These are phyloP conservation scores for Mesembryanthemum crystallinum DNA, from an alignment of 148 eudicot genomes.

Conservation along the genomic window DNA sequence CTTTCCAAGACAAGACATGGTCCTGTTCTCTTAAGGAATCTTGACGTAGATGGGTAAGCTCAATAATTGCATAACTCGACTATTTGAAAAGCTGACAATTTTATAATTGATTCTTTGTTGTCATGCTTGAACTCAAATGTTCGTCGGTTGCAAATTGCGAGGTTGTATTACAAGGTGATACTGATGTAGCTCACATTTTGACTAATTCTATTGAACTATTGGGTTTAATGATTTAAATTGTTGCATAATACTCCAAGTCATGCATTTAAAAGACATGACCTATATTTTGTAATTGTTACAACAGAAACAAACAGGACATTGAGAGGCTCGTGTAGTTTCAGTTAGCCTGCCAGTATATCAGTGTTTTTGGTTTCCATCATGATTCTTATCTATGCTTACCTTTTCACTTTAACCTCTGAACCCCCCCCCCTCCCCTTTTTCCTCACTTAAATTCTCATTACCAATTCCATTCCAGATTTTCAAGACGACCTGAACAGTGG, in stretches of 20 bases:
- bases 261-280: background rate
- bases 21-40: conserved; percentile 73
- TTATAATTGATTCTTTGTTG: background rate
- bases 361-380: background rate
- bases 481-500: conserved; percentile 85
- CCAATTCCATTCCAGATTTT: conserved; percentile 42
- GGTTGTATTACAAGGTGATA: background rate
- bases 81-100: background rate
- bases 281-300: background rate
- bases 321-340: background rate
- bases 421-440: background rate
- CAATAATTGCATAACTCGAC: background rate
- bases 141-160: background rate
- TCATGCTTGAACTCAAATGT: background rate
- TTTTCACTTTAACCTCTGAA: background rate
- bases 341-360: background rate
- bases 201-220: background rate
- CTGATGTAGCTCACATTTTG: background rate
- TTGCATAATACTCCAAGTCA: background rate
- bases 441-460: conserved; percentile 9
- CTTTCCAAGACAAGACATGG: conserved; percentile 84
- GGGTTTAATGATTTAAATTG: background rate
- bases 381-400: background rate
- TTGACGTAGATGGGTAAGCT: conserved; percentile 84
- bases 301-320: background rate